Evolutionary conservation across 139 green algal species (phyloP).

Genomic region (Dunaliella primolecta): DNA sequence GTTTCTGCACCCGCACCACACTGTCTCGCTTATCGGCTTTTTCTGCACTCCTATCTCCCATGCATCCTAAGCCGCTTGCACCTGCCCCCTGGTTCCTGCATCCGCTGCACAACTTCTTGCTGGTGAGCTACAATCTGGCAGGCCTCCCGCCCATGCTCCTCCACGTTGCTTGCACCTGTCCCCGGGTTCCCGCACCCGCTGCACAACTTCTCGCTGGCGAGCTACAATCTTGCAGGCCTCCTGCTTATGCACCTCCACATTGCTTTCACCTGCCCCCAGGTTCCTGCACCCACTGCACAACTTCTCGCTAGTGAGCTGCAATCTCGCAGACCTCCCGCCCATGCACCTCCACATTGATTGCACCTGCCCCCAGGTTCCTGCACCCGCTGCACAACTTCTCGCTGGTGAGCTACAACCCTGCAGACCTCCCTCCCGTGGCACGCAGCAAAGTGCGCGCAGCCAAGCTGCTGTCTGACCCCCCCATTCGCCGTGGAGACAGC

Average conservation of each 20-base stretch:
- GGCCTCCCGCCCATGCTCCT: too few species aligned
- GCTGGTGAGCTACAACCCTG: conserved; percentile 66
- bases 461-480: conserved; percentile 32
- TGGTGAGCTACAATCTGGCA: conserved; percentile 71
- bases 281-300: conserved; percentile 89
- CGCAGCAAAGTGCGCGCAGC: conserved; percentile 36
- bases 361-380: conserved; percentile 61
- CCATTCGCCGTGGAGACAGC: conserved; percentile 48
- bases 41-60: too few species aligned
- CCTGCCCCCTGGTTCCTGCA: conserved; percentile 67
- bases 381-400: conserved; percentile 88
- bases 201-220: conserved; percentile 81
- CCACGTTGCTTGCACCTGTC: too few species aligned
- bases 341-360: too few species aligned
- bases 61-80: too few species aligned
- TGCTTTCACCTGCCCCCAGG: conserved; percentile 15
- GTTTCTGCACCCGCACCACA: too few species aligned
- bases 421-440: conserved; percentile 57
- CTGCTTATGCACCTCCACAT: too few species aligned
- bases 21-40: too few species aligned
- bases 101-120: conserved; percentile 82
- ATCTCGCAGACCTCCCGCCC: conserved; percentile 41
- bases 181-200: conserved; percentile 76
- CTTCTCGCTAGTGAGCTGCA: conserved; percentile 73
- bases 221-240: conserved; percentile 72